Base-by-base conservation (phyloP, 2,329 filamentous ascomycete species). In the Calonectria montana region DNA sequence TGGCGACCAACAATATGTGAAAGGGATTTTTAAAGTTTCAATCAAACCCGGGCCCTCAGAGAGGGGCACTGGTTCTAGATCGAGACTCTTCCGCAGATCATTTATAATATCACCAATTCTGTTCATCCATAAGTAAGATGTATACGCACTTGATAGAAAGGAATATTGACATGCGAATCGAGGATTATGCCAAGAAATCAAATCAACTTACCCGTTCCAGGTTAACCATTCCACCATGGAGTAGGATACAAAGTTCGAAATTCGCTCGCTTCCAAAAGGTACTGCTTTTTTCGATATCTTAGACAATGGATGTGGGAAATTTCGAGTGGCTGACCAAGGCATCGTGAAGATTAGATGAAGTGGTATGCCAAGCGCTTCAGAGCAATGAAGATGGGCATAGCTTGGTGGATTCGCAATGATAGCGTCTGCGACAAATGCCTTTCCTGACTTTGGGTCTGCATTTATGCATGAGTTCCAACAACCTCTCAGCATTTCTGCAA, bases 1-100 rank as follows among this genome's bases (percentile, higher is more conserved):
- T 0, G 91, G 91, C 0, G 91, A 93, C 93, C 94, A 96, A 80
- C 93, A 94, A 76, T 96, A 96, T 0, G 94, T 95, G 71, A 92
- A 92, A 0, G 94, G 94, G 8, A 96, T 87, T 48, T 87, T 87
- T 25, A 96, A 82, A 10, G 92, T 89, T 59, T 90, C 90, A 1
- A 94, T 83, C 82, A 95, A 90, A 18, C 90, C 91, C 4, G 93
- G 93, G 1, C 92, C 94, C 85, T 92, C 94, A 50, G 94, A 90
- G 6, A 71, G 35, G 7, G 71, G 65, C 7, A 74, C 50, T 10
- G 57, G 43, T 0, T 76, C 75, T 0, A 77, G 43, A 8, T 73
- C 72, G 8, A 76, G 27, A 0, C 67, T 64, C 1, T 45, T 43
- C 25, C 75, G 63, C 75, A 71, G 77, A 1, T 65, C 35, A 2